phyloP scores from a whole-genome alignment of 768 basidiomycete genomes.

The Amanita rimosa region DNA sequence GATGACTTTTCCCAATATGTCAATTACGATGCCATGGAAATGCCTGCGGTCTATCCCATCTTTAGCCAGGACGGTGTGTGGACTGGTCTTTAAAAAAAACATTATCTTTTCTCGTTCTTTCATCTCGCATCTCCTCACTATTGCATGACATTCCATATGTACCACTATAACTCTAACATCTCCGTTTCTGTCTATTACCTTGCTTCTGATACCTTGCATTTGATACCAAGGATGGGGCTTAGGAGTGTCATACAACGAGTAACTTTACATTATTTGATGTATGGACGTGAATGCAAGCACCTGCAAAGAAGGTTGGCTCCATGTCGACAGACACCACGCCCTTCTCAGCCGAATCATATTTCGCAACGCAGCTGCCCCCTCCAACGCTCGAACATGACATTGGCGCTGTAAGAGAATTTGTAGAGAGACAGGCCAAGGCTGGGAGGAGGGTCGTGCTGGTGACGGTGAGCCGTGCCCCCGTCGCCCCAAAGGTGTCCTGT shows the following conservation, averaged over 20 bases:
- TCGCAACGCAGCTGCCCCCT: conserved; percentile 78
- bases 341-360: conserved; percentile 88
- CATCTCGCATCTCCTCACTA: not conserved
- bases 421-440: conserved; percentile 49
- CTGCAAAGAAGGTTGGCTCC: no score
- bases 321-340: conserved; percentile 14
- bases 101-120: no score
- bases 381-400: conserved; percentile 59
- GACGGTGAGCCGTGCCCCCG: conserved; percentile 51
- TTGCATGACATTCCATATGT: not conserved
- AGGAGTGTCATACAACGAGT: not conserved
- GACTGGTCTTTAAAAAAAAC: not conserved
- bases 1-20: not conserved
- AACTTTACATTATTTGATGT: not conserved
- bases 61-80: not conserved
- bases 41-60: not conserved
- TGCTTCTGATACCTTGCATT: not conserved
- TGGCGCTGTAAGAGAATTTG: conserved; percentile 52
- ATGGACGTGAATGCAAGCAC: no score
- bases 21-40: not conserved
- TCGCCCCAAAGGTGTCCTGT: not conserved
- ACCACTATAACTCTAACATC: not conserved
- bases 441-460: conserved; percentile 83
- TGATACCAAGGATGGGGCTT: not conserved
- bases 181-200: not conserved